These are phyloP conservation scores for Starmerella geochares DNA, from an alignment of 805 yeast genomes.

Conservation along the genomic window DNA sequence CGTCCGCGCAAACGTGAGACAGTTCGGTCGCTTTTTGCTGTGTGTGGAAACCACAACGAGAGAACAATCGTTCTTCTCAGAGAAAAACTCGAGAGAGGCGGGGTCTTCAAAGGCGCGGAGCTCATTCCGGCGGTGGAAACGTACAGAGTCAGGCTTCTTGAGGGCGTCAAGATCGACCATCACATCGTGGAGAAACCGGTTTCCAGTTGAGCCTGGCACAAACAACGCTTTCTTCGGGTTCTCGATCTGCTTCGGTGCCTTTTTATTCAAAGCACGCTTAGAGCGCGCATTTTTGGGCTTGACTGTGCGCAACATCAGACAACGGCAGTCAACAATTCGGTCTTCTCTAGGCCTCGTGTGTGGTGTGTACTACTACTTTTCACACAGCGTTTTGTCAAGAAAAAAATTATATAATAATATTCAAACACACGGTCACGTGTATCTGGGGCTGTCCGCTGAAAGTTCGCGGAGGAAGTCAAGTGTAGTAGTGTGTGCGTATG, in stretches of 20 bases:
- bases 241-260: constrained; percentile 79
- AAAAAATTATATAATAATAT: background rate
- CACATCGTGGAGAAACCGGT: constrained; percentile 72
- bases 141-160: constrained; percentile 81
- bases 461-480: too few species aligned
- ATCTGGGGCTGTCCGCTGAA: too few species aligned
- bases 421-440: background rate
- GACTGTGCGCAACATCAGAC: constrained; percentile 35
- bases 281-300: constrained; percentile 93
- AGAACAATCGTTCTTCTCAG: constrained; percentile 90
- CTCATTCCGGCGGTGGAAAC: constrained; percentile 81
- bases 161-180: constrained; percentile 80
- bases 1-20: constrained; percentile 76
- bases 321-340: background rate
- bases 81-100: constrained; percentile 72
- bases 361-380: background rate
- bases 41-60: constrained; percentile 65
- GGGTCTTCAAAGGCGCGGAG: constrained; percentile 89
- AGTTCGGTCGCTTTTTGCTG: constrained; percentile 89
- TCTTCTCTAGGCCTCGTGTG: background rate
- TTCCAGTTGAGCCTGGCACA: constrained; percentile 78
- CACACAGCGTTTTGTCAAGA: background rate
- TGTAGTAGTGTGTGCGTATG: too few species aligned
- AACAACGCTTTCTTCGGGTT: constrained; percentile 83
- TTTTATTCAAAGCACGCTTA: constrained; percentile 83